Evolutionary conservation across 2,329 filamentous ascomycete species (phyloP), one percentile per base, ranked within the genome.

Genomic region (Phialophora macrospora): DNA sequence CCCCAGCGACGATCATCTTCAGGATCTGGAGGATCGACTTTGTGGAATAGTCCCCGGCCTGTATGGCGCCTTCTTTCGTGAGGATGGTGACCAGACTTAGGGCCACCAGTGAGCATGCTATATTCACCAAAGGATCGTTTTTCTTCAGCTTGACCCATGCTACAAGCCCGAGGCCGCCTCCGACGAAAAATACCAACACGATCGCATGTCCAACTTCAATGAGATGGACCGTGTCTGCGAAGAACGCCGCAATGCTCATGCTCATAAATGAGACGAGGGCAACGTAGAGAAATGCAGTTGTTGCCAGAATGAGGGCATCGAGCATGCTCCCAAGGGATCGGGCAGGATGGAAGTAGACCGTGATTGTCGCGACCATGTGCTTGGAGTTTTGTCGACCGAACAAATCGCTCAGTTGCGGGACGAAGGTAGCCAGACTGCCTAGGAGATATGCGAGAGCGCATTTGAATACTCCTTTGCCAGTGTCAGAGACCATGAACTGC

Each of bases 261-360:
- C 92, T 95, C 51, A 91, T 83, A 61, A 95, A 85, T 5, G 89
- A 91, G 44, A 97, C 81, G 46, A 92, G 81, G 38, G 88, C 85
- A 2, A 90, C 89, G 75, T 96, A 98, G 44, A 88, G 78, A 66
- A 97, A 91, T 1, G 93, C 93, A 38, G 90, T 82, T 44, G 91
- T 79, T 5, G 92, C 91, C 64, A 95, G 87, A 38, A 93, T 79
- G 11, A 90, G 85, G 2, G 93, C 93, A 77, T 97, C 91, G 64
- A 92, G 85, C 92, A 97, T 97, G 70, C 91, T 95, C 0, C 94
- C 94, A 28, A 89, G 86, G 20, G 92, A 92, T 64, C 94, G 85
- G 5, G 92, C 91, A 4, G 94, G 93, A 76, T 97, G 93, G 74
- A 97, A 98, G 75, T 97, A 98, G 11, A 97, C 93, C 0, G 92